These are phyloP conservation scores for Solanum hybrid DNA, from an alignment of 305 asterid genomes.

Conservation along the genomic window DNA sequence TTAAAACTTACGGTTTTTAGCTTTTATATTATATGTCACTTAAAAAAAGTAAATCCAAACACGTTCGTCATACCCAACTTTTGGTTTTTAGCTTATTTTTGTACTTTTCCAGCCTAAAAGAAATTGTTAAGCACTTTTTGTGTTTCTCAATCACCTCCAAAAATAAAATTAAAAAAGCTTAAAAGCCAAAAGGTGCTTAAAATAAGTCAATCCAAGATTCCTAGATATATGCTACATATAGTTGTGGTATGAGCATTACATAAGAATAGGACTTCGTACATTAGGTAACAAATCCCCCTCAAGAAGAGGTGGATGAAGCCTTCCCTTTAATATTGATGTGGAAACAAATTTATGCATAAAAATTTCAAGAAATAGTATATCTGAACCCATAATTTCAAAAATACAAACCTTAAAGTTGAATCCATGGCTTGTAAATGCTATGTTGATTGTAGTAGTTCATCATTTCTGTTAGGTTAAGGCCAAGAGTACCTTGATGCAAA, in stretches of 20 bases:
- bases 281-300: not conserved
- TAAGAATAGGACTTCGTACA: not conserved
- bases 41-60: not conserved
- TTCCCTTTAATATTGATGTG: not conserved
- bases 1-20: not conserved
- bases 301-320: not conserved
- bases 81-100: not conserved
- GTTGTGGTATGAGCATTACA: not conserved
- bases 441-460: not conserved
- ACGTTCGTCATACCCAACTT: not conserved
- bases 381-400: not conserved
- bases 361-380: not conserved
- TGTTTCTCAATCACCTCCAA: not conserved
- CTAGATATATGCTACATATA: not conserved
- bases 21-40: not conserved
- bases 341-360: not conserved
- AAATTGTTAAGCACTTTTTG: not conserved
- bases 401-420: not conserved
- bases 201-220: not conserved
- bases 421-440: not conserved
- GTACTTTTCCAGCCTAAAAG: not conserved
- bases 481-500: conserved; percentile 53
- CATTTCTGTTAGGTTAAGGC: conserved; percentile 53
- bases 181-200: not conserved
- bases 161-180: too few species aligned